phyloP scores from a whole-genome alignment of 352 stramenopile genomes.

The Globisporangium nunn region DNA sequence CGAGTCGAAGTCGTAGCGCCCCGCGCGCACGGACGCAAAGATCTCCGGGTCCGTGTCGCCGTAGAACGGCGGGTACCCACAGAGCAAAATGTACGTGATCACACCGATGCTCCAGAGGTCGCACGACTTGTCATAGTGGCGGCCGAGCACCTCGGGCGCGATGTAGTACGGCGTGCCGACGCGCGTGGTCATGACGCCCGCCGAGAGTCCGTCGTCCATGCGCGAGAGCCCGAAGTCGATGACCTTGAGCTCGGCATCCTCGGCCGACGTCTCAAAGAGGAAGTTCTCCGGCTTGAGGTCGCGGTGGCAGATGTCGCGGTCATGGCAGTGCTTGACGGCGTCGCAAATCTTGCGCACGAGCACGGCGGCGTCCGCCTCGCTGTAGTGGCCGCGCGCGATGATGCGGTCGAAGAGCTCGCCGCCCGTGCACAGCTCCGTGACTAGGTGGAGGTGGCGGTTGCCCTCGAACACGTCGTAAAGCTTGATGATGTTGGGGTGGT shows the following conservation, averaged over 20 bases:
- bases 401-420: conserved; percentile 95
- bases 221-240: conserved; percentile 97
- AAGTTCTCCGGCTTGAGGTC: conserved; percentile 98
- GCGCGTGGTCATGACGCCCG: conserved; percentile 91
- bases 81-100: conserved; percentile 95
- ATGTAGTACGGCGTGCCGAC: conserved; percentile 97
- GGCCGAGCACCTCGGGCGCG: conserved; percentile 90
- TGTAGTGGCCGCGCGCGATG: conserved; percentile 91
- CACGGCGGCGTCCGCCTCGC: conserved; percentile 92
- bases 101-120: conserved; percentile 96
- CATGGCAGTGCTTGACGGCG: conserved; percentile 96
- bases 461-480: conserved; percentile 97
- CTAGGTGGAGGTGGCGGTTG: conserved; percentile 94
- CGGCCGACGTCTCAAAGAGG: conserved; percentile 87
- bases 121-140: conserved; percentile 94
- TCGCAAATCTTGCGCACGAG: conserved; percentile 96
- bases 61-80: conserved; percentile 95
- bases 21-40: conserved; percentile 73
- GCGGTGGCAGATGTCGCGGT: conserved; percentile 95
- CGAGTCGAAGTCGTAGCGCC: conserved; percentile 82
- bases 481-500: conserved; percentile 98
- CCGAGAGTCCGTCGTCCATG: conserved; percentile 82
- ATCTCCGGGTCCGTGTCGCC: conserved; percentile 91
- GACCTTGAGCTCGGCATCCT: conserved; percentile 94
- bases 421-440: conserved; percentile 97